Conservation (phyloP, 2,329 filamentous ascomycete species). For the Aspergillus uvarum region DNA sequence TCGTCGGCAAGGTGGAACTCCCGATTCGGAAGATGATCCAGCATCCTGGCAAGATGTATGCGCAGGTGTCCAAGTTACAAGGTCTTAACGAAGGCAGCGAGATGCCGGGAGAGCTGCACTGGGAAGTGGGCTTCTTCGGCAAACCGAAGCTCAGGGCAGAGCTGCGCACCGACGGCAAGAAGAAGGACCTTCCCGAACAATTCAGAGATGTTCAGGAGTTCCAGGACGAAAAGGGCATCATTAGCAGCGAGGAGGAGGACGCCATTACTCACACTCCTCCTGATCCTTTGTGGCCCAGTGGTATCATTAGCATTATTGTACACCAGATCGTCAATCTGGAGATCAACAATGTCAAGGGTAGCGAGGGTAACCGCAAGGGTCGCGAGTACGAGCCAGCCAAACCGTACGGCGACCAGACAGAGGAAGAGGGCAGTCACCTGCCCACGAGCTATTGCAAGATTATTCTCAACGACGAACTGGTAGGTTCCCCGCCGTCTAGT, state of each 20-base stretch:
- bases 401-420: slow-evolving; percentile 77
- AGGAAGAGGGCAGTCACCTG: slow-evolving; percentile 75
- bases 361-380: slow-evolving; percentile 74
- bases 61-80: slow-evolving; percentile 76
- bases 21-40: slow-evolving; percentile 95
- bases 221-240: slow-evolving; percentile 81
- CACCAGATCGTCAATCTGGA: slow-evolving; percentile 96
- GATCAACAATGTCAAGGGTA: slow-evolving; percentile 86
- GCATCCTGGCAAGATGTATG: slow-evolving; percentile 89
- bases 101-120: slow-evolving; percentile 92
- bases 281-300: slow-evolving; percentile 93
- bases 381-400: slow-evolving; percentile 87
- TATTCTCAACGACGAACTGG: slow-evolving; percentile 79
- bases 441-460: slow-evolving; percentile 96
- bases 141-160: slow-evolving; percentile 86
- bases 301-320: slow-evolving; percentile 79
- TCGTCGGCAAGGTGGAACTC: slow-evolving; percentile 90
- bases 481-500: slow-evolving; percentile 32
- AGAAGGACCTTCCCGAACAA: slow-evolving; percentile 70
- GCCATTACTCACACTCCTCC: slow-evolving; percentile 87
- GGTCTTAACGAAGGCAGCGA: slow-evolving; percentile 79
- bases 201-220: slow-evolving; percentile 73
- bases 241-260: slow-evolving; percentile 73
- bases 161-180: slow-evolving; percentile 81
- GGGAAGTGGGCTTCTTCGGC: slow-evolving; percentile 94